Evolutionary conservation across 139 green algal species (phyloP).

Genomic region (Desmodesmus armatus): DNA sequence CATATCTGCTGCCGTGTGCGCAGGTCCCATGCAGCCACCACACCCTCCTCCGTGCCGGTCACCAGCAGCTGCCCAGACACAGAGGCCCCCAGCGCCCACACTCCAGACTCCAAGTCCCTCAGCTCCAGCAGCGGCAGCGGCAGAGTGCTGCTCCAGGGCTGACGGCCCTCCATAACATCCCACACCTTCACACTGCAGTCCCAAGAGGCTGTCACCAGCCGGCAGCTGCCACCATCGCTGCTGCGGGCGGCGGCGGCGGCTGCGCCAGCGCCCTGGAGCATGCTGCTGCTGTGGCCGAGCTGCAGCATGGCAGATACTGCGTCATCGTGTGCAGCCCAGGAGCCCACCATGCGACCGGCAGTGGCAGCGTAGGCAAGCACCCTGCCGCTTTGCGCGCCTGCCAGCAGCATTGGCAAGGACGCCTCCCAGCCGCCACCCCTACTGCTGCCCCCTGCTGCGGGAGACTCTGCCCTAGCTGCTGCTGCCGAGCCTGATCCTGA

Average conservation of each 20-base stretch:
- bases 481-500: background rate
- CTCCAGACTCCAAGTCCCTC: conserved; percentile 58
- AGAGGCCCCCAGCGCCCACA: conserved; percentile 66
- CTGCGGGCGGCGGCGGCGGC: too few relatives aligned
- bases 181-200: conserved; percentile 46
- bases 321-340: conserved; percentile 75
- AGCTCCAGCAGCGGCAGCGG: conserved; percentile 53
- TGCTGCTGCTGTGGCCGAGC: background rate
- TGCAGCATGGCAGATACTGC: conserved; percentile 71
- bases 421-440: background rate
- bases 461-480: conserved; percentile 37
- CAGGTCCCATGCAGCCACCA: conserved; percentile 71
- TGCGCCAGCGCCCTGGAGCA: conserved; percentile 57
- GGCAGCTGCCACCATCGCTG: too few relatives aligned
- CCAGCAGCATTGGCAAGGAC: conserved; percentile 61
- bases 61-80: conserved; percentile 53
- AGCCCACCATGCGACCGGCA: conserved; percentile 65
- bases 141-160: conserved; percentile 68
- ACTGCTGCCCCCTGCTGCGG: background rate
- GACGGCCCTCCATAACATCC: conserved; percentile 69
- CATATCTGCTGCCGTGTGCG: conserved; percentile 46
- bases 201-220: too few relatives aligned
- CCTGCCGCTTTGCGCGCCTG: conserved; percentile 65
- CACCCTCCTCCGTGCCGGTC: conserved; percentile 79
- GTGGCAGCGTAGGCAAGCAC: conserved; percentile 64